These are phyloP conservation scores for Globisporangium heterothallicum DNA, from an alignment of 352 stramenopile genomes.

Conservation along the genomic window DNA sequence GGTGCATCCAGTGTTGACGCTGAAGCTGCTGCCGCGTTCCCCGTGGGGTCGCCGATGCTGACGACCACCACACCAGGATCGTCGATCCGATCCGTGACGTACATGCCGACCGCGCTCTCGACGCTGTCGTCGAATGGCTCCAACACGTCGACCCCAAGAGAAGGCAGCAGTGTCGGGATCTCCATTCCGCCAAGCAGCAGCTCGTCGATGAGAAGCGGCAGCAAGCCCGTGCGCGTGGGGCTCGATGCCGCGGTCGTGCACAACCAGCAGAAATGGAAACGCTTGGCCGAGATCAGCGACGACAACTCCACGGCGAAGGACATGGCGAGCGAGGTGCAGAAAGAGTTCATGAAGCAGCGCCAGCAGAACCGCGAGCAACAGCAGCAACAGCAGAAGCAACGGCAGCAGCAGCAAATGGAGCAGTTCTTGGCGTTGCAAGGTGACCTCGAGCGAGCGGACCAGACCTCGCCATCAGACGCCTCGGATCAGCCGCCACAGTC, in stretches of 20 bases:
- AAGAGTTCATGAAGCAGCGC: conserved; percentile 61
- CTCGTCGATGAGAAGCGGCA: conserved; percentile 1
- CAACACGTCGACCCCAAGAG: conserved; percentile 8
- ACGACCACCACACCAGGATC: neutral
- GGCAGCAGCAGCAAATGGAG: conserved; percentile 26
- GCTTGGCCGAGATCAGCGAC: conserved; percentile 64
- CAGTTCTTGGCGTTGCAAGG: conserved; percentile 8
- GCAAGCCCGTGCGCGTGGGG: conserved; percentile 35
- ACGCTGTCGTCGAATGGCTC: conserved; percentile 6
- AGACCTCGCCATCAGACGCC: neutral
- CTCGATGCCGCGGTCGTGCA: conserved; percentile 63
- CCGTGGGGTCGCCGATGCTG: neutral
- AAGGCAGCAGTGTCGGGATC: neutral
- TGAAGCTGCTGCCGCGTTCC: conserved; percentile 12
- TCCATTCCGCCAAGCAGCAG: neutral
- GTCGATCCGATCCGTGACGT: conserved; percentile 2
- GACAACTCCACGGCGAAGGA: conserved; percentile 79
- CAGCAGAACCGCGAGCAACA: conserved; percentile 18
- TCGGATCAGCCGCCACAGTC: neutral
- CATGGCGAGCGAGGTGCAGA: conserved; percentile 76
- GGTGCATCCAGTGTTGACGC: too few relatives aligned
- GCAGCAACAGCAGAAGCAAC: conserved; percentile 32
- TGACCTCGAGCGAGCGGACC: conserved; percentile 1
- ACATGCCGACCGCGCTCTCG: conserved; percentile 9
- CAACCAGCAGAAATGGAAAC: conserved; percentile 84